Percentiles rank a stretch among this genome's conserved stretches.
Conservation (phyloP, 768 basidiomycete species). For the Pisolithus marmoratus region DNA sequence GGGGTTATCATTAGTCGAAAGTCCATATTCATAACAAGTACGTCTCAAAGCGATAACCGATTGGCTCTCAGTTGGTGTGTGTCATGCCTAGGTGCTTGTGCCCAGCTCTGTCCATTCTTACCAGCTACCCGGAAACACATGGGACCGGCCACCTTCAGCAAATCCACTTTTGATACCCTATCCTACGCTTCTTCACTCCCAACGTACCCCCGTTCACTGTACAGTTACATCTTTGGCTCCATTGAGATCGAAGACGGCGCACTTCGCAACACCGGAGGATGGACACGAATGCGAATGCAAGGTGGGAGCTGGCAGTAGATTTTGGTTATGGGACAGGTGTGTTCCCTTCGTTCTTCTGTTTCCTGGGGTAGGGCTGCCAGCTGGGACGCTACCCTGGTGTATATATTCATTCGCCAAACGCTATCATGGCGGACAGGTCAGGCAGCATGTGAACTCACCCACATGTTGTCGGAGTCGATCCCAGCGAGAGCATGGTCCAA, state of each 20-base stretch:
- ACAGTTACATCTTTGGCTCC: conserved; percentile 57
- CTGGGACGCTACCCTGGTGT: too few species aligned
- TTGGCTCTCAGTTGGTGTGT: too few species aligned
- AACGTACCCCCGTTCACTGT: conserved; percentile 17
- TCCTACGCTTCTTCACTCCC: conserved; percentile 50
- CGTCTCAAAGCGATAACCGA: too few species aligned
- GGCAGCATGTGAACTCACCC: conserved; percentile 41
- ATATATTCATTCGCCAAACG: too few species aligned
- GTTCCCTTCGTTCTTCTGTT: neutral
- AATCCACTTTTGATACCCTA: conserved; percentile 62
- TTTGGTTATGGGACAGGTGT: conserved; percentile 71
- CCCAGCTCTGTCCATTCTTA: too few species aligned
- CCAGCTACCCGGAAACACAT: too few species aligned
- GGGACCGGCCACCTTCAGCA: conserved; percentile 78
- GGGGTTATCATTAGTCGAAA: too few species aligned
- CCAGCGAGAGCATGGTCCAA: conserved; percentile 64
- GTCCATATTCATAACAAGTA: too few species aligned
- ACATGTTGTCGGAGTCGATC: conserved; percentile 72
- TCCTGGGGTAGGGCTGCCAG: too few species aligned
- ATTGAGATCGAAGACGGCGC: conserved; percentile 24
- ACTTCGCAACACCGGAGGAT: neutral
- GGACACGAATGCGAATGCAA: conserved; percentile 2
- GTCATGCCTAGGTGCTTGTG: too few species aligned
- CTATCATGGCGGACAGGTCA: too few species aligned
- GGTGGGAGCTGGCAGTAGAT: conserved; percentile 63